Conservation (phyloP, 331 rosid genomes). For the Arachis monticola region DNA sequence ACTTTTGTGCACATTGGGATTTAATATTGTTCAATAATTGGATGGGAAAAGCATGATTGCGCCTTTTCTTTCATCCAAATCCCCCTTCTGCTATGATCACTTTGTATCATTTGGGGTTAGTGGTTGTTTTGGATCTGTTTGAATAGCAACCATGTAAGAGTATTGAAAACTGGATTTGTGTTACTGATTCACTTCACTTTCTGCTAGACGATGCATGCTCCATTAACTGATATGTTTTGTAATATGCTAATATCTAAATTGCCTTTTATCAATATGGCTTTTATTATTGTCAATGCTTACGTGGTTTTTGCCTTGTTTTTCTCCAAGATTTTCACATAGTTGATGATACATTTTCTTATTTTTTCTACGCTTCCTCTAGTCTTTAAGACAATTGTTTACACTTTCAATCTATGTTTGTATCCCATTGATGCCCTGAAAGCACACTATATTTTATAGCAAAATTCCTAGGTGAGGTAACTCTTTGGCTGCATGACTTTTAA, state of each 20-base stretch:
- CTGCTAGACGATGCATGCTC: constrained; percentile 29
- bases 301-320: constrained; percentile 16
- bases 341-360: constrained; percentile 24
- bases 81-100: not conserved
- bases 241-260: constrained; percentile 15
- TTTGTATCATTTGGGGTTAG: constrained; percentile 8
- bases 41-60: not conserved
- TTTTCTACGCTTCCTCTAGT: too few relatives aligned
- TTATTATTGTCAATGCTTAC: not conserved
- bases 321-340: not conserved
- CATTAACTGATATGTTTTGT: constrained; percentile 25
- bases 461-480: too few relatives aligned
- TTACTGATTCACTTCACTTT: not conserved
- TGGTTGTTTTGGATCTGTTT: constrained; percentile 15
- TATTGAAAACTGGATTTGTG: constrained; percentile 1
- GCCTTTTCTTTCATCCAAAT: not conserved
- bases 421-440: too few relatives aligned
- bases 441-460: too few relatives aligned
- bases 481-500: too few relatives aligned
- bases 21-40: not conserved
- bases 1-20: not conserved
- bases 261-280: not conserved
- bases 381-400: too few relatives aligned
- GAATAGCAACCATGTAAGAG: constrained; percentile 11
- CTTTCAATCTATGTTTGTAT: too few relatives aligned